phyloP scores from a whole-genome alignment of 106 monocot species.

The Dioscorea alata region DNA sequence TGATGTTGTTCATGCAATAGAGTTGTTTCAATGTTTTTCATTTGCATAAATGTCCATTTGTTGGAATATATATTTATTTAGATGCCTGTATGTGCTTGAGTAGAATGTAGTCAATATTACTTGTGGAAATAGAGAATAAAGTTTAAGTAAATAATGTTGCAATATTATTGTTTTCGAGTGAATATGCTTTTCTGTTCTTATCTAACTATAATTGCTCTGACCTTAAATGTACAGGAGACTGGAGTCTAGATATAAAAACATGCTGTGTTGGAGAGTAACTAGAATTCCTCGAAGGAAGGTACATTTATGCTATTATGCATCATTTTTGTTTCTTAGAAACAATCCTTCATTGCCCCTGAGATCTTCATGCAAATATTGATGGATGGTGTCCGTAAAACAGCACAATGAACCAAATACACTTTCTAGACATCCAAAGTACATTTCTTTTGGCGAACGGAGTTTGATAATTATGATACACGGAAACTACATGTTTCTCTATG shows the following conservation, averaged over 20 bases:
- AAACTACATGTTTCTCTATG: not conserved
- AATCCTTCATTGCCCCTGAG: not conserved
- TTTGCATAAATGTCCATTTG: too few species aligned
- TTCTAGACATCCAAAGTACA: not conserved
- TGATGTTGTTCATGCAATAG: too few species aligned
- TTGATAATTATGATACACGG: not conserved
- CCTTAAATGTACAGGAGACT: conserved; percentile 42
- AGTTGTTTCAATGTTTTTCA: too few species aligned
- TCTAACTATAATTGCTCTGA: too few species aligned
- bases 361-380: not conserved
- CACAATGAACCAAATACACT: not conserved
- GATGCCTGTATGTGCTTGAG: not conserved
- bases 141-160: too few species aligned
- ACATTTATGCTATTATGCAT: not conserved
- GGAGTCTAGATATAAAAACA: conserved; percentile 63
- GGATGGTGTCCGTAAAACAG: not conserved
- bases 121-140: too few species aligned
- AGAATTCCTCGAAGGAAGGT: conserved; percentile 48
- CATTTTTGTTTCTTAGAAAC: not conserved
- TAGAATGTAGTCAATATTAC: not conserved
- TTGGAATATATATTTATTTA: not conserved
- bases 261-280: conserved; percentile 54
- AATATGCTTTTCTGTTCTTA: too few species aligned
- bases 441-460: not conserved
- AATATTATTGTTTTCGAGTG: too few species aligned